Evolutionary conservation across 2,329 filamentous ascomycete species (phyloP).

Genomic region (Xylariales sp.): DNA sequence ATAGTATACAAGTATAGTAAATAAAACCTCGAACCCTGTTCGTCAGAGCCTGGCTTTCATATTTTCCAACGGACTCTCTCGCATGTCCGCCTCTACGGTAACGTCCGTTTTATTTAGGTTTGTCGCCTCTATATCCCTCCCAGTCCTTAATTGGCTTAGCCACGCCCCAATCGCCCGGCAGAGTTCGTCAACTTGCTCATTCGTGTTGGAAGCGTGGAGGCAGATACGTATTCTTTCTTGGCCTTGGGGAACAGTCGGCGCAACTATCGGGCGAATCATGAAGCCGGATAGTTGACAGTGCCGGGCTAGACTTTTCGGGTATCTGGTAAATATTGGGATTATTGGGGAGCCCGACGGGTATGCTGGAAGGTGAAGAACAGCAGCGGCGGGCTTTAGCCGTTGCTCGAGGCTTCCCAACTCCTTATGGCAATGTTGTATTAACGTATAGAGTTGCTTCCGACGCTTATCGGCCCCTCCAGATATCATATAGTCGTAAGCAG

Average conservation of each 20-base stretch:
- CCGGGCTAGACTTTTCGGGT: slow-evolving; percentile 64
- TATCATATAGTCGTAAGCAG: slow-evolving; percentile 49
- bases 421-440: slow-evolving; percentile 59
- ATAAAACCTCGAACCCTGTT: neutral
- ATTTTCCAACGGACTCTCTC: neutral
- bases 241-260: slow-evolving; percentile 68
- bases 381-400: slow-evolving; percentile 22
- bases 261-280: slow-evolving; percentile 68
- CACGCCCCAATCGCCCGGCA: slow-evolving; percentile 48
- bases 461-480: slow-evolving; percentile 45
- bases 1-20: neutral
- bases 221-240: slow-evolving; percentile 69
- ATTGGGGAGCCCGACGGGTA: slow-evolving; percentile 63
- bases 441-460: slow-evolving; percentile 55
- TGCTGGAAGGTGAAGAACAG: slow-evolving; percentile 45
- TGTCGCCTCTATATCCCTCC: neutral
- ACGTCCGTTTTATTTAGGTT: neutral
- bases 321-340: slow-evolving; percentile 64
- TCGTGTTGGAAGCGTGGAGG: slow-evolving; percentile 68
- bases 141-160: slow-evolving; percentile 24
- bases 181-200: slow-evolving; percentile 63
- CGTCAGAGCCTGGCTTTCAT: slow-evolving; percentile 21
- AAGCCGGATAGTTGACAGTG: slow-evolving; percentile 64
- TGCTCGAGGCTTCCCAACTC: slow-evolving; percentile 53
- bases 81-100: neutral